Conservation (phyloP, 495 filamentous ascomycete genomes). For the Penicillium canescens region DNA sequence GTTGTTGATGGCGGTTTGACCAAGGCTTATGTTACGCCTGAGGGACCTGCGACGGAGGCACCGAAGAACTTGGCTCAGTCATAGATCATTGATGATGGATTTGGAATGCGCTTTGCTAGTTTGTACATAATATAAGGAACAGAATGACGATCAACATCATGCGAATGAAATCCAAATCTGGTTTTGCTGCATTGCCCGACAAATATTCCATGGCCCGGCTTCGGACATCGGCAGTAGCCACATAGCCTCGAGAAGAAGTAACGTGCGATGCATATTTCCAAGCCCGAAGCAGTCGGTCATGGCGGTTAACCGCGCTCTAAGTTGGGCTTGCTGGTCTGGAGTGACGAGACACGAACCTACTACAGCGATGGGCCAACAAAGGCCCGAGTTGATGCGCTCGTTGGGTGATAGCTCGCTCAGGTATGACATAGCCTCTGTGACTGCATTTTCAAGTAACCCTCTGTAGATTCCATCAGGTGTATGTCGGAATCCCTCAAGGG, state of each 20-base stretch:
- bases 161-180: slow-evolving; percentile 46
- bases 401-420: slow-evolving; percentile 26
- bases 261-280: slow-evolving; percentile 39
- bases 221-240: slow-evolving; percentile 29
- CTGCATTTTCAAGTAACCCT: slow-evolving; percentile 27
- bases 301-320: slow-evolving; percentile 20
- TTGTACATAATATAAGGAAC: slow-evolving; percentile 10
- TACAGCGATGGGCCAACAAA: slow-evolving; percentile 41
- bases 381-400: slow-evolving; percentile 36
- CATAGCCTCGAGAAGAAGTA: slow-evolving; percentile 36
- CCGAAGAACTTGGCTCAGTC: slow-evolving; percentile 59
- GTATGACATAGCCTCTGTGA: slow-evolving; percentile 32
- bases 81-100: background rate
- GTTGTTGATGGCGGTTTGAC: slow-evolving; percentile 91
- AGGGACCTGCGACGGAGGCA: slow-evolving; percentile 68
- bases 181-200: slow-evolving; percentile 37
- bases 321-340: slow-evolving; percentile 20
- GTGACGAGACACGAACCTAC: slow-evolving; percentile 33
- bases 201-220: slow-evolving; percentile 41
- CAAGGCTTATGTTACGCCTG: slow-evolving; percentile 87
- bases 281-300: slow-evolving; percentile 36
- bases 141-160: slow-evolving; percentile 15
- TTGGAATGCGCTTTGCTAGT: background rate
- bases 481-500: slow-evolving; percentile 28
- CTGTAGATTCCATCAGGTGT: slow-evolving; percentile 32